Base-by-base conservation (phyloP, 345 rosid genomes). In the Populus alba region DNA sequence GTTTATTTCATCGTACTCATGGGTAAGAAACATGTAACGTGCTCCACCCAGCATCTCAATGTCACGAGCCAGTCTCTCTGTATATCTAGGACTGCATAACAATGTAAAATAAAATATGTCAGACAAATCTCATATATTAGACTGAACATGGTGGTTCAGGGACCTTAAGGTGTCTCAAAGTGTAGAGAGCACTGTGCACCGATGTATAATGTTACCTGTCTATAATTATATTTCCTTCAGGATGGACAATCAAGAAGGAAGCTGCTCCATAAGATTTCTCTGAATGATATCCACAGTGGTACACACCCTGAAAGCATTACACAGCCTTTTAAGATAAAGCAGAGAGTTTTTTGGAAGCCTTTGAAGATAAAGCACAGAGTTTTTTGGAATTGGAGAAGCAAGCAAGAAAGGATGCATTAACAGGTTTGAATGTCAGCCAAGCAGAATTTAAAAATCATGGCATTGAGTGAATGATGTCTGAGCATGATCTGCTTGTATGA, bases 261-360 rank as follows among this genome's bases (percentile, higher is more conserved):
- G 92, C 62, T 69, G 94, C 94, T 76, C 94, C 94, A 2, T 37
- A 90, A 18, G 94, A 89, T 65, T 90, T 86, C 75, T 85, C 87
- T 55, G 94, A 89, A 85, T 90, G 94, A 83, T 89, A 89, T 13
- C 94, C 94, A 75, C 92, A 90, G 73, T 90, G 94, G 70, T 82
- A 89, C 53, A 90, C 84, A 5, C 90, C 94, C 94, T 90, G 86
- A 78, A 78, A 51, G 59, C 68, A 65, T 51, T 71, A 39, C 69
- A 79, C 62, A 66, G 6, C 45, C 62, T 70, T n/a, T 27, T 11
- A 47, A 25, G 11, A 43, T 45, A 71, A 71, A 71, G 73, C 35
- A 43, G 6, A 43, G 37, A 33, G 37, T 33, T 33, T 33, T 33
- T 33, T 33, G 37, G 37, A 33, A 66, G 6, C 45, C 62, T 2